phyloP scores from a whole-genome alignment of 257 asterid genomes.

The Solanum bulbocastanum region DNA sequence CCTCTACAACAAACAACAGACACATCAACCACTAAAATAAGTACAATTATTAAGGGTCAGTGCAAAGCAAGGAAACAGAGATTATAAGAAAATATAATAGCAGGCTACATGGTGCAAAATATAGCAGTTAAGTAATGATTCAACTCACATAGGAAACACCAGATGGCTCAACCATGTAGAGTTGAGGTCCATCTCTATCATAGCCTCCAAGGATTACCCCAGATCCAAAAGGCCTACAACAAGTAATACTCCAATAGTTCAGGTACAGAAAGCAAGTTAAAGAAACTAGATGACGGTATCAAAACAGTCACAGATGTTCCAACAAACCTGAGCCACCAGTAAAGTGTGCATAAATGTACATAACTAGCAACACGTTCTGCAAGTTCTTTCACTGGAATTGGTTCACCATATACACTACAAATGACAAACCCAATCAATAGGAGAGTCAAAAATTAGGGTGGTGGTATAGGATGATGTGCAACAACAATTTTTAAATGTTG shows the following conservation, averaged over 20 bases:
- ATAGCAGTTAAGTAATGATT: neutral
- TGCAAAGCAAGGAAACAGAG: neutral
- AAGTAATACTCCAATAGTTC: neutral
- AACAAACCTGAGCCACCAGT: conserved; percentile 96
- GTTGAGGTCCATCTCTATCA: conserved; percentile 91
- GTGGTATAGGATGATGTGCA: neutral
- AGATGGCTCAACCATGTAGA: conserved; percentile 89
- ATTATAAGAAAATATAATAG: neutral
- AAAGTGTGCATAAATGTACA: conserved; percentile 88
- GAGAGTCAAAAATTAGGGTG: neutral
- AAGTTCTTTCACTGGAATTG: conserved; percentile 81
- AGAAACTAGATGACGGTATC: neutral
- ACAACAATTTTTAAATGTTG: neutral
- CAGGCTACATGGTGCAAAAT: neutral
- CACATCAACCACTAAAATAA: neutral
- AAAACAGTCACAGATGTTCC: neutral
- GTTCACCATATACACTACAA: conserved; percentile 74
- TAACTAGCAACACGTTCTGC: conserved; percentile 93
- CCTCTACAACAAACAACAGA: conserved; percentile 35
- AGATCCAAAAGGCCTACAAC: conserved; percentile 81
- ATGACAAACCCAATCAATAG: neutral
- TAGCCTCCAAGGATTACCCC: conserved; percentile 91
- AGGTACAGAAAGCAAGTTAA: conserved; percentile 3
- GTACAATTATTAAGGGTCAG: neutral
- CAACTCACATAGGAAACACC: conserved; percentile 75